These are phyloP conservation scores for Colletotrichum brevisporum DNA, from an alignment of 2,329 filamentous ascomycete genomes.

Conservation along the genomic window DNA sequence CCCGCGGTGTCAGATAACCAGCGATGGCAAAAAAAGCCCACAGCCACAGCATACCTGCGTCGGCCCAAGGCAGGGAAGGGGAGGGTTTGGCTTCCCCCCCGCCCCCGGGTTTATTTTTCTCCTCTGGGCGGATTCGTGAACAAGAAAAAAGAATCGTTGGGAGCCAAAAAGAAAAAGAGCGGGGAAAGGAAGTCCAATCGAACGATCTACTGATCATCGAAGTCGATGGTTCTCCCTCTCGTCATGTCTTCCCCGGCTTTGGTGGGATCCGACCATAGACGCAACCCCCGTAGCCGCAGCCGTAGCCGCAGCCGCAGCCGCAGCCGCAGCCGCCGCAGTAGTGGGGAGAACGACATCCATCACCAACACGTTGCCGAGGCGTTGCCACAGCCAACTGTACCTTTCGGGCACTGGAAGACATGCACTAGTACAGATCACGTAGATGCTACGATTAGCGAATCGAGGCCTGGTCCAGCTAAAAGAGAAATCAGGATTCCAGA, in stretches of 20 bases:
- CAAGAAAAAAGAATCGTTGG: too few species aligned
- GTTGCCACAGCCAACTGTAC: neutral
- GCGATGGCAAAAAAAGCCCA: neutral
- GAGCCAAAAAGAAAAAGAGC: too few species aligned
- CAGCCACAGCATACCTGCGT: neutral
- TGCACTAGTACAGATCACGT: neutral
- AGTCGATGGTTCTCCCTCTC: too few species aligned
- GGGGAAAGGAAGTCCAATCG: too few species aligned
- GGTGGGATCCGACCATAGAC: too few species aligned
- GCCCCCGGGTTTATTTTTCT: too few species aligned
- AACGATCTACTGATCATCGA: too few species aligned
- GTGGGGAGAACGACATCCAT: neutral
- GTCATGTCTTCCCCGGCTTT: too few species aligned
- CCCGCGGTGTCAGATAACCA: conserved; percentile 2
- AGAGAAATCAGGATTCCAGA: neutral
- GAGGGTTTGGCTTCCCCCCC: too few species aligned
- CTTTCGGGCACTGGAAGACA: neutral
- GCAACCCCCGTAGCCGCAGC: neutral
- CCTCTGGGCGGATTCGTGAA: too few species aligned
- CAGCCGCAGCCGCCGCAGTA: neutral
- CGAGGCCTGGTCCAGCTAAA: neutral
- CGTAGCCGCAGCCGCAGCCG: neutral
- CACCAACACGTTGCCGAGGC: neutral
- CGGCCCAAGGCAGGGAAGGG: neutral
- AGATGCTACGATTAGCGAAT: neutral